These are phyloP conservation scores for Echria macrotheca DNA, from an alignment of 495 filamentous ascomycete genomes.

Conservation along the genomic window DNA sequence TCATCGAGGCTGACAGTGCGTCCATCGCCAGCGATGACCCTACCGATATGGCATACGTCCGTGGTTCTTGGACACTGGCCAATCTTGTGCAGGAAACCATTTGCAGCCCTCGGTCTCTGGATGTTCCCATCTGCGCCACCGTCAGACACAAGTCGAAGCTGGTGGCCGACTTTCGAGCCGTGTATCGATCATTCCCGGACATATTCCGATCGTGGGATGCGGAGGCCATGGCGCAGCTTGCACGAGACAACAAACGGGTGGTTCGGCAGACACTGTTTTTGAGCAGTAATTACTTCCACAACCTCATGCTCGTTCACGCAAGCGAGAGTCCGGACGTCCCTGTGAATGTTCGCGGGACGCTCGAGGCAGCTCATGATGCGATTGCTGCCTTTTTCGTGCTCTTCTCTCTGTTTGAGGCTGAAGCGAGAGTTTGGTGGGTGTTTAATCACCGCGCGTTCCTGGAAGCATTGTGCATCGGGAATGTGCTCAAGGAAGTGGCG, in stretches of 20 bases:
- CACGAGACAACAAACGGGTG: conserved; percentile 48
- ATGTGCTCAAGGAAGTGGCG: conserved; percentile 37
- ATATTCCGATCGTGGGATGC: conserved; percentile 58
- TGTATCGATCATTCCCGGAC: conserved; percentile 59
- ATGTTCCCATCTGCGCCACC: conserved; percentile 56
- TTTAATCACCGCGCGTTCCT: conserved; percentile 69
- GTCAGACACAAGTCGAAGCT: conserved; percentile 55
- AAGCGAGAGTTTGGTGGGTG: conserved; percentile 72
- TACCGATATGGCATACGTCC: conserved; percentile 60
- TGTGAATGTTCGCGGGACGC: conserved; percentile 57
- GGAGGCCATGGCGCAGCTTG: conserved; percentile 44
- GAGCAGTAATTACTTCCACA: conserved; percentile 67
- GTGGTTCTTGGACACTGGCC: conserved; percentile 66
- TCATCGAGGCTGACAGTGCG: conserved; percentile 42
- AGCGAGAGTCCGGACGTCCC: conserved; percentile 54
- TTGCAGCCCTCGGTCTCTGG: conserved; percentile 60
- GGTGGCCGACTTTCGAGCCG: conserved; percentile 53
- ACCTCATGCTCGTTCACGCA: conserved; percentile 63
- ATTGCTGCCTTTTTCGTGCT: conserved; percentile 61
- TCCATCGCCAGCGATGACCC: conserved; percentile 44
- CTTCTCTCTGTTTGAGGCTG: conserved; percentile 53
- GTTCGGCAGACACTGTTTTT: conserved; percentile 65
- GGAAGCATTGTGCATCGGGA: conserved; percentile 54
- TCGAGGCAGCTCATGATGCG: conserved; percentile 63
- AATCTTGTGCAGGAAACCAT: conserved; percentile 66